These are phyloP conservation scores for Rhizopogon vinicolor DNA, from an alignment of 768 basidiomycete genomes.

Conservation along the genomic window DNA sequence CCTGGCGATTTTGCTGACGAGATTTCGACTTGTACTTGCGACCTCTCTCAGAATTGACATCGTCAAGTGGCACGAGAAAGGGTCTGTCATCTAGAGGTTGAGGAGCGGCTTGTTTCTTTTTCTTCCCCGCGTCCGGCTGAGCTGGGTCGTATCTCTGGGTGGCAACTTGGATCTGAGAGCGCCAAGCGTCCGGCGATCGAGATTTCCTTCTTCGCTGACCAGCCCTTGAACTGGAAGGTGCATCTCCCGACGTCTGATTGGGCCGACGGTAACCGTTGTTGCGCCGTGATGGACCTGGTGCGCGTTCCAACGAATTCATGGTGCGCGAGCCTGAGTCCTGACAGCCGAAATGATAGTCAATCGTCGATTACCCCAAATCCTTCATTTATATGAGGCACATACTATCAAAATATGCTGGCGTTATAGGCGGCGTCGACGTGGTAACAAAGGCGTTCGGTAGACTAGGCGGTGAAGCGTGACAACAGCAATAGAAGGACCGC, in stretches of 20 bases:
- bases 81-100: constrained; percentile 12
- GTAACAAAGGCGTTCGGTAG: neutral
- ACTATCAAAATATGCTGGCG: neutral
- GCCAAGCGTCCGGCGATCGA: constrained; percentile 28
- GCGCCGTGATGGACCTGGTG: constrained; percentile 16
- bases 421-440: neutral
- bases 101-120: constrained; percentile 22
- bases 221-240: constrained; percentile 6
- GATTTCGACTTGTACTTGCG: constrained; percentile 26
- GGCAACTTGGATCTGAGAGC: constrained; percentile 12
- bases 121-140: constrained; percentile 21
- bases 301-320: constrained; percentile 12
- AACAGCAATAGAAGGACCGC: neutral
- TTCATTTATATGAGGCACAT: neutral
- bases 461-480: neutral
- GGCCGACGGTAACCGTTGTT: constrained; percentile 21
- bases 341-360: neutral
- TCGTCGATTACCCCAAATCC: neutral
- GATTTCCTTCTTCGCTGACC: constrained; percentile 28
- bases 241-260: neutral
- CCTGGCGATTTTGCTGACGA: constrained; percentile 20
- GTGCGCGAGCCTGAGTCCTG: neutral
- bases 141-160: constrained; percentile 16
- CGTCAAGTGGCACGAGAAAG: constrained; percentile 22
- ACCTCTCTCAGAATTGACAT: constrained; percentile 24